These are phyloP conservation scores for Mucor indicus DNA, from an alignment of 371 early-diverging fungal species.

Conservation along the genomic window DNA sequence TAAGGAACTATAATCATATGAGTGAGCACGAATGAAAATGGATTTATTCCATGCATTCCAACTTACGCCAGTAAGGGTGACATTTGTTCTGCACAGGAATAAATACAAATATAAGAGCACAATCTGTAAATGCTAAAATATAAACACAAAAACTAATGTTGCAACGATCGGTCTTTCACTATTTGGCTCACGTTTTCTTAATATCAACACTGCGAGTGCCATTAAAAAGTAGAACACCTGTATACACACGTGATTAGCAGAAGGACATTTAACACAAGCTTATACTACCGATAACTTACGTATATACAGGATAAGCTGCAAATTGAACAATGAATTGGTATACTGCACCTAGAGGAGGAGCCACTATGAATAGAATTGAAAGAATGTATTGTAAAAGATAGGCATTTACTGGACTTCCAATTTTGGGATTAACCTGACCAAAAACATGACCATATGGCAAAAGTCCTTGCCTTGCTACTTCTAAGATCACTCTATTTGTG, in stretches of 20 bases:
- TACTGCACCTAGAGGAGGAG: constrained; percentile 36
- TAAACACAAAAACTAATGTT: constrained; percentile 29
- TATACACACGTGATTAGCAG: no score
- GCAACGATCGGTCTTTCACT: constrained; percentile 33
- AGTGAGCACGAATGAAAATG: no score
- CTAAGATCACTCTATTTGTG: constrained; percentile 42
- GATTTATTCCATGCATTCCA: no score
- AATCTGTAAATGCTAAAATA: constrained; percentile 26
- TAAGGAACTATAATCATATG: constrained; percentile 34
- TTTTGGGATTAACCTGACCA: constrained; percentile 30
- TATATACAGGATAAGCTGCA: constrained; percentile 37
- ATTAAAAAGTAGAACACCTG: constrained; percentile 39
- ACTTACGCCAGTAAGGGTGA: constrained; percentile 45
- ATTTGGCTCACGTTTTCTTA: constrained; percentile 35
- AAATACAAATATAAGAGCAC: constrained; percentile 42
- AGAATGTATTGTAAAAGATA: constrained; percentile 34
- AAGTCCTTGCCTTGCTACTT: constrained; percentile 37
- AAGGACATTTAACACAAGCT: no score
- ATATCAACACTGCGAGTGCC: constrained; percentile 27
- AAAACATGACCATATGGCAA: constrained; percentile 38
- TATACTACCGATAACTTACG: no score
- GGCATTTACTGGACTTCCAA: constrained; percentile 38
- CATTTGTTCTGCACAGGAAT: constrained; percentile 36
- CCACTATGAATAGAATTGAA: constrained; percentile 34
- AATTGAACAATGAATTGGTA: constrained; percentile 43